A percentile compares a stretch with the other conserved stretches of the same genome.
phyloP scores from a whole-genome alignment of 83 land plant genomes.

The Picea abies region DNA sequence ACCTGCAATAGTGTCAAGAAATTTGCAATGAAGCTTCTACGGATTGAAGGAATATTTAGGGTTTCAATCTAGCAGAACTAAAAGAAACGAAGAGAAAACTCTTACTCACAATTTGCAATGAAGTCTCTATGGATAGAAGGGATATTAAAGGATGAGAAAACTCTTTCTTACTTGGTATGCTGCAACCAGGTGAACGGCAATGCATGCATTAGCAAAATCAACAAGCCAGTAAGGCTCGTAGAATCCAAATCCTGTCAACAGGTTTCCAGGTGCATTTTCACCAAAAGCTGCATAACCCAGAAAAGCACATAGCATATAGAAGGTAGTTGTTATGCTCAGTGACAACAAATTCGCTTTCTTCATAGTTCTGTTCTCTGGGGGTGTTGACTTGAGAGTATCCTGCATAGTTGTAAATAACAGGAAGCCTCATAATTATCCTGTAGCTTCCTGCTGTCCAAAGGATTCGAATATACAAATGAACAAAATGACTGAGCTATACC shows the following conservation, averaged over 20 bases:
- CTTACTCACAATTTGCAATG: too few species aligned
- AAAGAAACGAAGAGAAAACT: background rate
- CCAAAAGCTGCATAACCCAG: conserved; percentile 96
- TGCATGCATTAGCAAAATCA: conserved; percentile 82
- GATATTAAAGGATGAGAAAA: background rate
- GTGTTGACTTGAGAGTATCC: conserved; percentile 83
- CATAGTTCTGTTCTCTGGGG: conserved; percentile 81
- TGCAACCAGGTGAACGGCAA: conserved; percentile 76
- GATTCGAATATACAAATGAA: background rate
- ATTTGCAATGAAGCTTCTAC: background rate
- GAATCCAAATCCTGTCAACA: conserved; percentile 89
- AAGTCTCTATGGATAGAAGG: background rate
- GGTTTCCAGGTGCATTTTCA: conserved; percentile 76
- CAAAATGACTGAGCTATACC: conserved; percentile 23
- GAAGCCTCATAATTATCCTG: background rate
- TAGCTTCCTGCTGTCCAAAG: background rate
- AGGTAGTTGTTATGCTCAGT: conserved; percentile 59
- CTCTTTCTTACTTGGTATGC: conserved; percentile 70
- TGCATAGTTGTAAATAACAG: conserved; percentile 13
- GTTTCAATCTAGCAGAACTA: background rate
- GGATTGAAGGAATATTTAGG: background rate
- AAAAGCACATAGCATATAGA: conserved; percentile 79
- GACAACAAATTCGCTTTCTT: conserved; percentile 74
- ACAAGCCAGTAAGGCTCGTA: conserved; percentile 83
- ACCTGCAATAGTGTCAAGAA: conserved; percentile 21